Percentiles rank a stretch among this genome's conserved stretches.
These are phyloP conservation scores for Cryphonectria radicalis DNA, from an alignment of 2,329 filamentous ascomycete species.

Conservation along the genomic window DNA sequence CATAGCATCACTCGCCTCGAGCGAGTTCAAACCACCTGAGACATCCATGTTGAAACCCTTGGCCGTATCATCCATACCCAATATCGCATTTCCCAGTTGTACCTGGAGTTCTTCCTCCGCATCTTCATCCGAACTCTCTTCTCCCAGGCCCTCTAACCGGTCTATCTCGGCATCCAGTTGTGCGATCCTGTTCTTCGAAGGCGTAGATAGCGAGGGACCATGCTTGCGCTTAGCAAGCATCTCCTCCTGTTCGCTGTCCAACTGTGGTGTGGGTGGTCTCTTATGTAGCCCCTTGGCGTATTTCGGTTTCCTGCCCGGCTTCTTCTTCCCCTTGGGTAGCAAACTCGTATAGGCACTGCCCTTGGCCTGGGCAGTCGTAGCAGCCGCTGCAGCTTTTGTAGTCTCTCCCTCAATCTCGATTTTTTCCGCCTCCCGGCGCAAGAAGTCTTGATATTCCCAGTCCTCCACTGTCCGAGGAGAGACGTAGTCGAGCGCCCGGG, in stretches of 20 bases:
- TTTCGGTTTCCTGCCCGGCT: constrained; percentile 26
- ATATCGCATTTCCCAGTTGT: constrained; percentile 35
- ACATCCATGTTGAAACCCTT: constrained; percentile 15
- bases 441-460: constrained; percentile 55
- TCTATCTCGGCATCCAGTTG: constrained; percentile 35
- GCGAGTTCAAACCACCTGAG: constrained; percentile 21
- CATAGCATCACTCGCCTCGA: neutral
- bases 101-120: constrained; percentile 35
- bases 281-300: constrained; percentile 2
- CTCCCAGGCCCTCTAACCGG: constrained; percentile 11
- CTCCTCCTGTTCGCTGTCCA: constrained; percentile 34
- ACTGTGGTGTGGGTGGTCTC: constrained; percentile 18
- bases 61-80: constrained; percentile 5
- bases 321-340: constrained; percentile 19
- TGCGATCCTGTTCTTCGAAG: constrained; percentile 40
- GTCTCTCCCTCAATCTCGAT: constrained; percentile 35
- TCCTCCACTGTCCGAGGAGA: constrained; percentile 60
- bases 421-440: constrained; percentile 48
- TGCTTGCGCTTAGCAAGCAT: constrained; percentile 36
- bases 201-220: constrained; percentile 46
- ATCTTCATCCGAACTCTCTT: constrained; percentile 31
- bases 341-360: neutral
- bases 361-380: neutral
- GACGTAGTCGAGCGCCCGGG: constrained; percentile 60
- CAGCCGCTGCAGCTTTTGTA: constrained; percentile 28